Base-by-base conservation (phyloP, 129 eudicot genomes). In the Flaveria sonorensis region DNA sequence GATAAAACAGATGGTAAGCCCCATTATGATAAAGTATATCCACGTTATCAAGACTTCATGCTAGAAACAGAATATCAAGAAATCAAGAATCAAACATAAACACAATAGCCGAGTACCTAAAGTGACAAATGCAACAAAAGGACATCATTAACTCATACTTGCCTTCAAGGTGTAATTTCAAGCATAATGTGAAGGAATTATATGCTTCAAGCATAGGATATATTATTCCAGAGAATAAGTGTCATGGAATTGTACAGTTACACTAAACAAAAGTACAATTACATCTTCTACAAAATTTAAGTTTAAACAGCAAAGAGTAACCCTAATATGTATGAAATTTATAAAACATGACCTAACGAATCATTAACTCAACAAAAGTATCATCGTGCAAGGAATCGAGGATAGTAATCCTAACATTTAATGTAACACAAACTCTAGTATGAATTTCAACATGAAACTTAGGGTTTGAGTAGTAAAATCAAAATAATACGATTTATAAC, bases 401-500 rank as follows among this genome's bases (percentile, higher is more conserved):
- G 10, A 55, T n/a, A 4, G 55, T 12, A 50, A 50, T 4, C 7
- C 56, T 32, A 50, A 57, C 42, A 61, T 61, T 24, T 19, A 21
- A 21, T 61, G 39, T 13, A 23, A 61, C 36, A 24, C 67, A 61
- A 61, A 61, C 36, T 21, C 39, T 7, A n/a, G 1, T 7, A 56
- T 56, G 12, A 56, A 56, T 19, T 56, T 56, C 24, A 18, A n/a
- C 62, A 56, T 60, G 66, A 60, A 60, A 60, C 18, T 26, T 60
- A 60, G 67, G 67, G 40, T 26, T 60, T 60, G 39, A 60, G 67
- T 26, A 26, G n/a, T 60, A 60, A 23, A 60, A 26, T 10, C 4
- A 36, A 60, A 53, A 60, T 12, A 10, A 60, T 23, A 60, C 14
- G 6, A 12, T 2, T 32, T 60, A 23, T 3, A 10, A 60, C 10